phyloP scores from a whole-genome alignment of 129 eudicot genomes.

The Artemisia tridentata region DNA sequence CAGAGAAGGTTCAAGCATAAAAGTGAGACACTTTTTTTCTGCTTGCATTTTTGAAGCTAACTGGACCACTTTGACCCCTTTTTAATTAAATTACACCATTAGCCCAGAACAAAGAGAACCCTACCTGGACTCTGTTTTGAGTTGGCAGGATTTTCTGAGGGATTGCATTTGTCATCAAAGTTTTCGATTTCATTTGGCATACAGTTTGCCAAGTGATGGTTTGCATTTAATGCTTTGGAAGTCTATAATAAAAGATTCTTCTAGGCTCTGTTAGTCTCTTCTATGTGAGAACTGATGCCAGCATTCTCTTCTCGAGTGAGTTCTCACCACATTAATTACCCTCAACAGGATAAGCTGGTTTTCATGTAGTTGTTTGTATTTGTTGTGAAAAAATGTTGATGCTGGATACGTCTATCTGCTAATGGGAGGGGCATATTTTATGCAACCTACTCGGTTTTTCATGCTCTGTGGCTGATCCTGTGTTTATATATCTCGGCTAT shows the following conservation, averaged over 20 bases:
- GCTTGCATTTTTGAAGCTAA: neutral
- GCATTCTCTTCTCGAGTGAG: neutral
- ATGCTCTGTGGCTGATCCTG: neutral
- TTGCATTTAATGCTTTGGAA: conserved; percentile 7
- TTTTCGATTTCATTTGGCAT: conserved; percentile 4
- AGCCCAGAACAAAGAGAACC: conserved; percentile 14
- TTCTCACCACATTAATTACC: neutral
- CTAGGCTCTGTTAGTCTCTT: no score
- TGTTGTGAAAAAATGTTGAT: neutral
- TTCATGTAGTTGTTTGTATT: conserved; percentile 1
- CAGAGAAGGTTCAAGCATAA: neutral
- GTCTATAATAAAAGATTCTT: conserved; percentile 1
- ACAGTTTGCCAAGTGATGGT: conserved; percentile 1
- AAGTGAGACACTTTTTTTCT: neutral
- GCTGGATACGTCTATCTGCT: neutral
- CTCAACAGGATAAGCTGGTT: no score
- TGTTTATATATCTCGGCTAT: conserved; percentile 11
- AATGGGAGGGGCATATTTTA: neutral
- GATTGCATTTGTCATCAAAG: neutral
- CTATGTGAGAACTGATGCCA: conserved; percentile 8
- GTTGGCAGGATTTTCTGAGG: neutral
- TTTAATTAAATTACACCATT: neutral
- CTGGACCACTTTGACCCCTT: conserved; percentile 8
- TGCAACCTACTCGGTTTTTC: neutral
- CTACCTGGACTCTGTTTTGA: conserved; percentile 1